Evolutionary conservation across 208 protist genomes (phyloP).

Genomic region (Novymonas esmeraldas): DNA sequence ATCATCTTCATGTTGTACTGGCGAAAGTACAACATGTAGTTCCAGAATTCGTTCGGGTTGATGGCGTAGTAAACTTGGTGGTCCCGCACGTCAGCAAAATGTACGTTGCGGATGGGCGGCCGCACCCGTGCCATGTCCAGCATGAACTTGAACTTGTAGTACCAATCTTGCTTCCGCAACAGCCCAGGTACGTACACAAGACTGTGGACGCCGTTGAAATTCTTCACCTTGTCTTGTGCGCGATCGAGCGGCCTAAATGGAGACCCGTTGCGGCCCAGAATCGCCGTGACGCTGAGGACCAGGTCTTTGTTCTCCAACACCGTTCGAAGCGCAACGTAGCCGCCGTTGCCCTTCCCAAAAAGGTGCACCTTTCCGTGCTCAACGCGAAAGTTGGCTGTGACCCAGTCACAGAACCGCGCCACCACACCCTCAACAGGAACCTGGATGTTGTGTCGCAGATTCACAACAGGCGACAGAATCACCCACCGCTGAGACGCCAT

Average conservation of each 20-base stretch:
- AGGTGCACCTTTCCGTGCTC: conserved; percentile 83
- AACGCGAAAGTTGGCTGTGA: conserved; percentile 69
- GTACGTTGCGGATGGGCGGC: conserved; percentile 76
- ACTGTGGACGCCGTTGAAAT: conserved; percentile 82
- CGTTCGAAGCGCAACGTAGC: conserved; percentile 75
- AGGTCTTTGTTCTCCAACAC: conserved; percentile 79
- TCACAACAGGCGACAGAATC: conserved; percentile 76
- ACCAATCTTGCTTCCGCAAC: conserved; percentile 82
- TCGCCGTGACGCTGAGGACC: conserved; percentile 72
- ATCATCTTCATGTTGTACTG: conserved; percentile 88
- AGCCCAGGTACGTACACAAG: conserved; percentile 85
- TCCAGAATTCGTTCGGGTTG: conserved; percentile 91
- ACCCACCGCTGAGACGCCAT: conserved; percentile 82
- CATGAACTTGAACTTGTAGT: conserved; percentile 93
- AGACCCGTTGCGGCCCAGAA: conserved; percentile 73
- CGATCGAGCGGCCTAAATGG: conserved; percentile 78
- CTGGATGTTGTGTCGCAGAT: conserved; percentile 80
- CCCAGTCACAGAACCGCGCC: conserved; percentile 88
- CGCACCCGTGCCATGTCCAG: conserved; percentile 79
- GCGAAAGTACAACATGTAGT: conserved; percentile 87
- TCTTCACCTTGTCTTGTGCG: conserved; percentile 76
- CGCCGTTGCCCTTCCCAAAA: conserved; percentile 86
- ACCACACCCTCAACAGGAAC: conserved; percentile 81
- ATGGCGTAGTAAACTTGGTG: conserved; percentile 91
- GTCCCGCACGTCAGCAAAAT: conserved; percentile 88